Evolutionary conservation across 805 yeast genomes (phyloP), one percentile per base, ranked within the genome.

Genomic region (Ogataea nonfermentans): DNA sequence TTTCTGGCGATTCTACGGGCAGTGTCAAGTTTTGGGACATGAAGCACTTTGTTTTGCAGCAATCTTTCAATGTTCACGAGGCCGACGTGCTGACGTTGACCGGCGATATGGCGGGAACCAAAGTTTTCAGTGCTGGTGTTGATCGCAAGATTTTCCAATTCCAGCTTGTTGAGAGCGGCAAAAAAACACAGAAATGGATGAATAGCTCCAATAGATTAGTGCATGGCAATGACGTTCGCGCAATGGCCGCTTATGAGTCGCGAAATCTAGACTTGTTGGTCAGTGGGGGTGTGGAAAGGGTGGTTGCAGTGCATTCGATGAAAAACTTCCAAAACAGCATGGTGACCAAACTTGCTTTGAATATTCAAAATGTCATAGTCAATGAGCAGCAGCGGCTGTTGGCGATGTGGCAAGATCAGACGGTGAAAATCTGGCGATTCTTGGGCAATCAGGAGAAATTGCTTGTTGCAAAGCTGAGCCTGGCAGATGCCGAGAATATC

Each of bases 1-100:
- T 87, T n/a, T 79, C 89, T 44, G 99, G 98, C 39, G 99, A 93
- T 65, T 89, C 97, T 5, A 91, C 97, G 1, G 99, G 99, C 2
- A 73, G 85, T 7, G 77, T 93, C 37, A 91, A 91, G 62, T 75
- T 93, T 48, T 93, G 99, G 99, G 96, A 91, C 55, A 70, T 83
- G 47, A 73, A 76, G 33, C 81, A 78, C 50, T 80, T 79, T 50
- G 81, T 96, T 1, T 67, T 93, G 43, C 69, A 78, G 36, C 98
- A 91, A 62, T 78, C 84, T 16, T 89, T 88, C 61, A 75, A 78
- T 48, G 78, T 79, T 9, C 98, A 93, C 57, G 95, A 84, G 34
- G 96, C 96, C 1, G 99, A 93, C 72, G 86, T 90, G 4, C 68
- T 93, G 48, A 77, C 88, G 41, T 65, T 93, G 33, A 67, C 83